A percentile compares a stretch with the other conserved stretches of the same genome.
Evolutionary conservation across 2,329 filamentous ascomycete genomes (phyloP).

Genomic region (Alternaria triticina): DNA sequence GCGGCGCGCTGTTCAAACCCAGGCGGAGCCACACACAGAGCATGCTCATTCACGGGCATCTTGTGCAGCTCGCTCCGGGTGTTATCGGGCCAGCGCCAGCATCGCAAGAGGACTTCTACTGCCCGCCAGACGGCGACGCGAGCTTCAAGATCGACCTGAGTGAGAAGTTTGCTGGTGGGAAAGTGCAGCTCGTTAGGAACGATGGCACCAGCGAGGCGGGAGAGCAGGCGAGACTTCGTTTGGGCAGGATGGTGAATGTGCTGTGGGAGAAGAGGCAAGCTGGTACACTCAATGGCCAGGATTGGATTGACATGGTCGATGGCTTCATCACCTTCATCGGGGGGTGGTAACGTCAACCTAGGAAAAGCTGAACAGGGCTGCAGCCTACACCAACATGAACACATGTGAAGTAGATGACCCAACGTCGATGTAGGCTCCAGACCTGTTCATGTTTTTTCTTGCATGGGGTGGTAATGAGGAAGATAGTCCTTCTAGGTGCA

Average conservation of each 20-base stretch:
- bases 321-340: constrained; percentile 43
- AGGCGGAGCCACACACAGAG: constrained; percentile 31
- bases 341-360: constrained; percentile 23
- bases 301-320: constrained; percentile 46
- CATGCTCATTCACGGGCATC: constrained; percentile 26
- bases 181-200: constrained; percentile 41
- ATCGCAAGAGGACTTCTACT: constrained; percentile 29
- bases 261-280: constrained; percentile 44
- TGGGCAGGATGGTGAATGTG: constrained; percentile 31
- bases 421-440: not conserved
- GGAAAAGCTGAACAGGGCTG: not conserved
- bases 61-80: constrained; percentile 26
- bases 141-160: constrained; percentile 47
- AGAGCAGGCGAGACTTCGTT: constrained; percentile 27
- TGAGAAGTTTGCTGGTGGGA: constrained; percentile 42
- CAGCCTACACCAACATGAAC: not conserved
- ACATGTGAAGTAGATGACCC: no score
- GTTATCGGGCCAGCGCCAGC: constrained; percentile 8
- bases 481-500: not conserved
- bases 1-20: constrained; percentile 43
- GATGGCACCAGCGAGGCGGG: constrained; percentile 43
- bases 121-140: constrained; percentile 46
- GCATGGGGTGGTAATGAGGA: not conserved
- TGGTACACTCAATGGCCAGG: constrained; percentile 40
- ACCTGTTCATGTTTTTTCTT: not conserved